Base-by-base conservation (phyloP, 2,329 filamentous ascomycete species). In the Metarhizium humberi region DNA sequence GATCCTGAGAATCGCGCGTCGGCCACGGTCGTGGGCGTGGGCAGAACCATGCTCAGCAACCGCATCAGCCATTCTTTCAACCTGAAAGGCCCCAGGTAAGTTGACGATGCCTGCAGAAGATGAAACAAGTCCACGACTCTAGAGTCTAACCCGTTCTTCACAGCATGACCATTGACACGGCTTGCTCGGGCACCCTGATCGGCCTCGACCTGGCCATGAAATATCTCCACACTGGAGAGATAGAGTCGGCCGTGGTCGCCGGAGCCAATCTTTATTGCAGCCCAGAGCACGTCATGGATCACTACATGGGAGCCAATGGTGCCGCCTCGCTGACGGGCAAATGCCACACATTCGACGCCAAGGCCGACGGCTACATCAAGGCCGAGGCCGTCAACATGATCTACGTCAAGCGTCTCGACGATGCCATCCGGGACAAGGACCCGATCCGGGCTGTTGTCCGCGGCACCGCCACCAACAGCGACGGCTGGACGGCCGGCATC, bases 361-460 rank as follows among this genome's bases (percentile, higher is more conserved):
- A 60, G 30, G 89, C 89, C 1, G 88, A 92, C 69, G 89, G 89
- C 1, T 92, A 94, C 71, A 94, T 88, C 71, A 84, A 89, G 66
- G 88, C 84, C 54, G 89, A 94, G 60, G 84, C 82, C 20, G 87
- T 87, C 56, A 88, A 85, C 2, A 85, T 85, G 0, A 78, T 94
- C 51, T 78, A 92, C 20, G 75, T 94, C 45, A 94, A 94, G 75
- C 79, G 87, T 48, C 80, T 91, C 4, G 84, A 87, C 53, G 87
- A 92, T 68, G 89, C 89, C 0, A 69, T 88, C 51, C 80, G 81
- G 0, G 88, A 92, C 62, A 86, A 88, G 58, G 89, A 92, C 81
- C 85, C 66, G 78, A 85, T 80, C 42, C 77, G 91, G 34, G 88
- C 84, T 29, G 85, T 89, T 59, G 86, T 95, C 54, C 76, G 87